Base-by-base conservation (phyloP, 768 basidiomycete species). In the Xerocomellus dryophilus region DNA sequence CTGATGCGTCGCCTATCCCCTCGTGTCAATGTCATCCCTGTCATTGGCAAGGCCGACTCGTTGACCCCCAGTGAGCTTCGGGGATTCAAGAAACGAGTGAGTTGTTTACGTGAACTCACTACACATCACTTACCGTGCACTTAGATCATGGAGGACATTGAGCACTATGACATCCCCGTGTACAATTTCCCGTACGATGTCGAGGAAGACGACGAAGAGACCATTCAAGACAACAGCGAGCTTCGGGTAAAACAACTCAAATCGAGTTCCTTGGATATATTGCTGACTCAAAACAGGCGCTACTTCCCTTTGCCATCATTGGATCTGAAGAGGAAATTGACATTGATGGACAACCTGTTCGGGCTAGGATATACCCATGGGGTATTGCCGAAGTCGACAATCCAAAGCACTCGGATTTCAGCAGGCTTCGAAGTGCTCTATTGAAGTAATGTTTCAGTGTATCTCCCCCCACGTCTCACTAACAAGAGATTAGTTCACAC, bases 131-230 rank as follows among this genome's bases (percentile, higher is more conserved):
- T 10, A 61, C n/a, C 14, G 5, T 20, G 9, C 43, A 3, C 34
- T 1, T 61, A 97, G 94, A 86, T 99, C 65, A 99, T 98, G 96
- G 96, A 99, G 73, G 97, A 99, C 69, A 99, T 99, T 62, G 96
- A 98, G 66, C 83, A 98, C 77, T 98, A 98, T 66, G 88, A 89
- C 60, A 98, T 99, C 62, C 97, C 97, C 5, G 88, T 98, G 38
- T 98, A 98, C 80, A 98, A 98, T 77, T 99, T 99, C 81, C 97
- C 97, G 0, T 99, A 98, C 70, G 97, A 98, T 62, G 87, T 96
- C 7, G 97, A 99, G 71, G 97, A 99, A 72, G 97, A 99, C 67
- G 97, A 99, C 67, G 95, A 98, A 66, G 97, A 98, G 66, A 99
- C 97, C 4, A 92, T 99, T 55, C 86, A 88, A 65, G 97, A 99